Conservation (phyloP, 108 stramenopile species). For the Aureococcus anophagefferens region DNA sequence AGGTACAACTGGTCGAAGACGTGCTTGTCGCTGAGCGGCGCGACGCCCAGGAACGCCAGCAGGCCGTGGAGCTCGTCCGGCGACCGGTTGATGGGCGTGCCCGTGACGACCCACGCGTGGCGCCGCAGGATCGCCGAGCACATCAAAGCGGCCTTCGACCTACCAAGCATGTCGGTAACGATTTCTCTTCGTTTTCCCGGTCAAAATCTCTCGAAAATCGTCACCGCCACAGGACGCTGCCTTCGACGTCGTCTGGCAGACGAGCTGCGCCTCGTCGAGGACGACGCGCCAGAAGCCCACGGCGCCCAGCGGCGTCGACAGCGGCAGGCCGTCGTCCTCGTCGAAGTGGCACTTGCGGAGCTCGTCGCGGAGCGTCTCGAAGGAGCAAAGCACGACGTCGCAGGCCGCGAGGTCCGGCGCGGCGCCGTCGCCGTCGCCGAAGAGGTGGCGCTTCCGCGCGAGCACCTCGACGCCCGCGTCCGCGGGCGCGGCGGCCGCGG, state of each 20-base stretch:
- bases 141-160: background rate
- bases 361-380: background rate
- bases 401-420: background rate
- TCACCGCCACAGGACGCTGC: too few relatives aligned
- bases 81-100: constrained; percentile 6
- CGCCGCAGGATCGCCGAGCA: background rate
- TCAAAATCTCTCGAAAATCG: too few relatives aligned
- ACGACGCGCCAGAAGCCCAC: constrained; percentile 2
- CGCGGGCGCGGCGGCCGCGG: too few relatives aligned
- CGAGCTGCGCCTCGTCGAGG: constrained; percentile 15
- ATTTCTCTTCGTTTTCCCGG: too few relatives aligned
- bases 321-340: too few relatives aligned
- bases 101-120: constrained; percentile 12
- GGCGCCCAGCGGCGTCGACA: constrained; percentile 3
- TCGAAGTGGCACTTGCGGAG: background rate
- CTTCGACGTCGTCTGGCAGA: background rate
- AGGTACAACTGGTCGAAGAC: too few relatives aligned
- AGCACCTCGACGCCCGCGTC: background rate
- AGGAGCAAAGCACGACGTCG: background rate
- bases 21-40: background rate
- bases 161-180: too few relatives aligned
- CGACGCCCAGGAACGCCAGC: constrained; percentile 1
- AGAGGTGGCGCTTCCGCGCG: too few relatives aligned
- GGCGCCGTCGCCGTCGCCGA: too few relatives aligned
- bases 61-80: constrained; percentile 12